Conservation (phyloP, 2,329 filamentous ascomycete species). For the Exophiala sideris region DNA sequence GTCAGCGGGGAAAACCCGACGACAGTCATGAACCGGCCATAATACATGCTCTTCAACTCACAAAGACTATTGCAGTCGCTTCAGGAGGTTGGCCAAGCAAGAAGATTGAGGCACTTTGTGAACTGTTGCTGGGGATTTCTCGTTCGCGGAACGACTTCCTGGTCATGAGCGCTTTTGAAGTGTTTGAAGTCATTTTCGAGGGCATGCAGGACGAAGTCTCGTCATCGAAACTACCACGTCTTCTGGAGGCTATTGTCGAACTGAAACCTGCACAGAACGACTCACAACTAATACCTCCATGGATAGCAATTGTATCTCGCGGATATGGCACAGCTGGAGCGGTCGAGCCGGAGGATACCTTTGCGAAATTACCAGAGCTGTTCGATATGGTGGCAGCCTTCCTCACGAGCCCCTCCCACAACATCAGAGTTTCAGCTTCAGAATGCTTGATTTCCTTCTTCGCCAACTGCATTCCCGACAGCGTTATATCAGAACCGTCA, state of each 20-base stretch:
- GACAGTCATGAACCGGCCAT: slow-evolving; percentile 72
- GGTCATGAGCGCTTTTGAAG: slow-evolving; percentile 93
- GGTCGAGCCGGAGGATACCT: slow-evolving; percentile 84
- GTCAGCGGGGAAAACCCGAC: slow-evolving; percentile 51
- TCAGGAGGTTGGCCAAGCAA: slow-evolving; percentile 94
- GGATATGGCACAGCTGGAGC: slow-evolving; percentile 93
- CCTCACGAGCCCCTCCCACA: slow-evolving; percentile 80
- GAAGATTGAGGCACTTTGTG: slow-evolving; percentile 89
- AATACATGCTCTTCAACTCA: slow-evolving; percentile 87
- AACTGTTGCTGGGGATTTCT: slow-evolving; percentile 82
- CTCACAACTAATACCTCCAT: slow-evolving; percentile 88
- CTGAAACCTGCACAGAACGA: slow-evolving; percentile 89
- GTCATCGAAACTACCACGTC: slow-evolving; percentile 80
- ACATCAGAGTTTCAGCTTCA: slow-evolving; percentile 89
- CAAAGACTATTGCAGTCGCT: slow-evolving; percentile 82
- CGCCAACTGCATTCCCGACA: slow-evolving; percentile 80
- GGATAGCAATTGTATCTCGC: slow-evolving; percentile 91
- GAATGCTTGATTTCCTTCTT: slow-evolving; percentile 93
- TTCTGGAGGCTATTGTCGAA: slow-evolving; percentile 89
- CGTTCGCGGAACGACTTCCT: slow-evolving; percentile 90
- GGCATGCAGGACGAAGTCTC: slow-evolving; percentile 85
- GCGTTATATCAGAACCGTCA: slow-evolving; percentile 80
- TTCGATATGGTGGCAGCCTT: slow-evolving; percentile 79
- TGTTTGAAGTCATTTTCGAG: slow-evolving; percentile 95
- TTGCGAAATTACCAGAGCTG: slow-evolving; percentile 80